Base-by-base conservation (phyloP, 352 stramenopile genomes). In the Pythium insidiosum region DNA sequence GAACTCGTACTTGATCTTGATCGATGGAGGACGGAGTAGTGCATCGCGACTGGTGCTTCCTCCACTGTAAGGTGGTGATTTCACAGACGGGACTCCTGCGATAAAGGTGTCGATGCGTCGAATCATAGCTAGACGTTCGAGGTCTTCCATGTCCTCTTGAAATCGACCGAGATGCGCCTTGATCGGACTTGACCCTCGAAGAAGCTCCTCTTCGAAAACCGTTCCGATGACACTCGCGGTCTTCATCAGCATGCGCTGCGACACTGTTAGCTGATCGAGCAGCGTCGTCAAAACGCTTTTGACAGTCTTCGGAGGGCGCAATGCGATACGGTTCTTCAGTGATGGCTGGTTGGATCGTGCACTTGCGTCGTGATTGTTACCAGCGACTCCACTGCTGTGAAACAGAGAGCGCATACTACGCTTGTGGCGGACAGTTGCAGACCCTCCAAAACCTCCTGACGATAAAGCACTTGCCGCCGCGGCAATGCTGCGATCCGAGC, bases 1-100 rank as follows among this genome's bases (percentile, higher is more conserved):
- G 22, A 94, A 91, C 47, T 91, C 74, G 38, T 84, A 94, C 53
- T 91, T 94, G 43, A 84, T 61, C 43, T 86, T 89, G 39, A 86
- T 42, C 19, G 41, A 52, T 6, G 57, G 47, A 5, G 44, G 28
- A 12, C 43, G 37, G 15, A 21, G 21, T 21, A n/a, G n/a, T n/a
- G n/a, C n/a, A n/a, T n/a, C n/a, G 9, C 28, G 28, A 33, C 18
- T 26, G 16, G 19, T 36, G 5, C 23, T 20, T 4, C 18, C 25
- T 6, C 35, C 33, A 5, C 29, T 22, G 5, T 25, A 38, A 24
- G 46, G 9, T 4, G 18, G 21, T 25, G 40, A 52, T 16, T 36
- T 28, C 4, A 36, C 39, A 3, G 53, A 46, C 2, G 75, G 75
- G 1, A 89, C 63, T 10, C 72, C 68, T 21, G 74, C 79, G 33